Base-by-base conservation (phyloP, 2,329 filamentous ascomycete species). In the Ophiosphaerella herpotricha region DNA sequence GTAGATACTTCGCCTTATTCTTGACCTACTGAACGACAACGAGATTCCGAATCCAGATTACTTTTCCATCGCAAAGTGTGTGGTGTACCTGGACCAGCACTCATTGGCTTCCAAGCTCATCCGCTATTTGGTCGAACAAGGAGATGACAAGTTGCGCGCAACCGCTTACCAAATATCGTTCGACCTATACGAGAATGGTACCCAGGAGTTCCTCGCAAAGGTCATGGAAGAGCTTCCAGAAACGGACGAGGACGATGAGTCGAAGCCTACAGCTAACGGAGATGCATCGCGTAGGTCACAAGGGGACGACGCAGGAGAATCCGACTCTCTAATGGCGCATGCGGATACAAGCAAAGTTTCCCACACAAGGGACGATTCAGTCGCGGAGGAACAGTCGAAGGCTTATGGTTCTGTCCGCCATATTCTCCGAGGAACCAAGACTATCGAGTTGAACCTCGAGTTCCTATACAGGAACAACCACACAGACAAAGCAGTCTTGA, bases 151-250 rank as follows among this genome's bases (percentile, higher is more conserved):
- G 52, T 91, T 91, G 0, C 84, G 90, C 13, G 89, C 92, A 16
- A 88, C 90, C 42, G 94, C 94, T 14, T 99, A 97, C 73, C 94
- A 99, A 72, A 96, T 99, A 49, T 94, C 93, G 1, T 99, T 99
- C 67, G 94, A 99, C 67, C 82, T 99, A 5, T 97, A 97, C 74
- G 94, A 99, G 76, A 99, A 99, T 68, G 94, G 94, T 61, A 97
- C 94, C 0, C 94, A 99, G 66, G 94, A 97, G 71, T 99, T 99
- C 65, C 76, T 99, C 21, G 86, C 87, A 60, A 97, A 94, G 75
- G 90, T 99, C 38, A 87, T 93, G 67, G 85, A 89, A 50, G 86
- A 90, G 39, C 79, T 97, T 29, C 90, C 91, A 0, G 61, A 61
- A 35, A 52, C 60, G 9, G 76, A 77, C 31, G 70, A 80, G 46